Percentiles rank a stretch among this genome's conserved stretches.
phyloP scores from a whole-genome alignment of 106 monocot genomes.

The Posidonia australis region DNA sequence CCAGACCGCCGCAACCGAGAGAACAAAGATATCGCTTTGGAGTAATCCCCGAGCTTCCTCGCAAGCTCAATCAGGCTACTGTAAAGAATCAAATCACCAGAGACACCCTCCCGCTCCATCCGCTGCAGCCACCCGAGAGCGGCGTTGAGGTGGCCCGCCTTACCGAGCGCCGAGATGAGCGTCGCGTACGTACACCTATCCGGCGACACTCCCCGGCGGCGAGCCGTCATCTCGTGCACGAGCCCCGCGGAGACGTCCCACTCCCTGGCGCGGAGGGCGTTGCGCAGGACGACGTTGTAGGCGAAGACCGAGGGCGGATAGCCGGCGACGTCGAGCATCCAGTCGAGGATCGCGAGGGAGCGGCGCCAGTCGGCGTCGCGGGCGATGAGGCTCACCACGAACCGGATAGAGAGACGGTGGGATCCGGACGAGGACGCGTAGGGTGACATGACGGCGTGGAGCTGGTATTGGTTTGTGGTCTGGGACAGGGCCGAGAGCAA shows the following conservation, averaged over 20 bases:
- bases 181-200: conserved; percentile 82
- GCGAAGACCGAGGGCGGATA: conserved; percentile 47
- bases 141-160: conserved; percentile 47
- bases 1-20: conserved; percentile 39
- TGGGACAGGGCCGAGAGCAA: conserved; percentile 38
- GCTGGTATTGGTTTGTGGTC: conserved; percentile 37
- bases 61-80: conserved; percentile 66
- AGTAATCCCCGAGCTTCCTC: conserved; percentile 44
- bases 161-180: conserved; percentile 62
- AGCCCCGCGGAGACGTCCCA: conserved; percentile 62
- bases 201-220: conserved; percentile 26
- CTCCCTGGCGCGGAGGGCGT: conserved; percentile 44
- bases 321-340: conserved; percentile 52
- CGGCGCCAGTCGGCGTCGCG: conserved; percentile 53
- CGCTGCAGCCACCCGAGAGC: conserved; percentile 65
- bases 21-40: conserved; percentile 71
- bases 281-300: conserved; percentile 83
- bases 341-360: conserved; percentile 90
- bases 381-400: conserved; percentile 77
- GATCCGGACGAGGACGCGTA: conserved; percentile 5
- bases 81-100: conserved; percentile 58
- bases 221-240: conserved; percentile 62
- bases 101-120: conserved; percentile 47
- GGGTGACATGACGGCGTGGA: conserved; percentile 62
- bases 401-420: conserved; percentile 47